Percentiles rank a stretch among this genome's conserved stretches.
phyloP scores from a whole-genome alignment of 148 eudicot genomes.

The Pharnaceum exiguum region DNA sequence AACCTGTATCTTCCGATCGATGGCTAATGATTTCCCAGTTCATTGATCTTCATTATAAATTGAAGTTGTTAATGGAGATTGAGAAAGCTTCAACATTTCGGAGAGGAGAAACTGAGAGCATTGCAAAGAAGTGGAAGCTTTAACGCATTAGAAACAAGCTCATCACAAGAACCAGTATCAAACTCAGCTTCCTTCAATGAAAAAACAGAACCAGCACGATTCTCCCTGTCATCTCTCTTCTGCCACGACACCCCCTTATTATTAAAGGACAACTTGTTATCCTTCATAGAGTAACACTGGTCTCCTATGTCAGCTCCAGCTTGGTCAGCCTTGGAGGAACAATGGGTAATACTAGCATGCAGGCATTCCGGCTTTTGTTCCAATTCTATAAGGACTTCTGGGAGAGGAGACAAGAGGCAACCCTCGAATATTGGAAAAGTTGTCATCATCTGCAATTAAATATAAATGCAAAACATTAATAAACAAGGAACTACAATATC shows the following conservation, averaged over 20 bases:
- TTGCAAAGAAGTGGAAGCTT: constrained; percentile 72
- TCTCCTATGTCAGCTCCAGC: constrained; percentile 25
- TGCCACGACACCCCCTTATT: constrained; percentile 28
- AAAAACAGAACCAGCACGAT: constrained; percentile 14
- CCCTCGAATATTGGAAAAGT: constrained; percentile 46
- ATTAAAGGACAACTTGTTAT: constrained; percentile 30
- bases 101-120: constrained; percentile 31
- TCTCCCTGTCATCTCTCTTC: constrained; percentile 23
- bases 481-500: background rate
- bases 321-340: constrained; percentile 32
- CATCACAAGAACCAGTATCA: constrained; percentile 51
- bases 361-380: constrained; percentile 33
- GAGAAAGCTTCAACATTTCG: too few species aligned
- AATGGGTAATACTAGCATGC: constrained; percentile 28
- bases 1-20: too few species aligned
- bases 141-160: constrained; percentile 60
- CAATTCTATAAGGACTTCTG: constrained; percentile 45
- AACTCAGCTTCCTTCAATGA: constrained; percentile 37
- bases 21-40: too few species aligned
- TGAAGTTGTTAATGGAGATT: too few species aligned
- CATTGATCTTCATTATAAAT: too few species aligned
- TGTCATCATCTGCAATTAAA: constrained; percentile 75
- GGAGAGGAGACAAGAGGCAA: constrained; percentile 72
- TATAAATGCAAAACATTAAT: constrained; percentile 14
- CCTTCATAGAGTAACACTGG: constrained; percentile 24